These are phyloP conservation scores for Neurospora terricola DNA, from an alignment of 495 filamentous ascomycete species.

Conservation along the genomic window DNA sequence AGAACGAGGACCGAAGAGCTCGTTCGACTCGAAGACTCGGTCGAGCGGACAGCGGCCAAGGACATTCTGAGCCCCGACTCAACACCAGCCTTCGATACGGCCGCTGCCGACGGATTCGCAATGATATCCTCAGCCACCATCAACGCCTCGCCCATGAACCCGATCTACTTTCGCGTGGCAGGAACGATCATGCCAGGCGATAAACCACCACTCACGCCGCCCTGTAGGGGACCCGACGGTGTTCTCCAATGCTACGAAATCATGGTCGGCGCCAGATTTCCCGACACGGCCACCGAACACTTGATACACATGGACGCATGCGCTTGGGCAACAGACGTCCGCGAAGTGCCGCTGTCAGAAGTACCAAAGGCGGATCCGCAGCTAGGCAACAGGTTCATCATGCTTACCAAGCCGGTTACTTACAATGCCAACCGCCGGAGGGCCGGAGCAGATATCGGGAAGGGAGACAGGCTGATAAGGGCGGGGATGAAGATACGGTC, in stretches of 20 bases:
- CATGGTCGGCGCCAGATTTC: neutral
- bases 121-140: neutral
- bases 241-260: neutral
- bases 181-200: neutral
- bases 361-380: neutral
- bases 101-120: neutral
- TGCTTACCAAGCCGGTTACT: neutral
- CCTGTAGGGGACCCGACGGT: neutral
- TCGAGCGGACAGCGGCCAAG: neutral
- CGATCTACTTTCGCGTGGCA: neutral
- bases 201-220: neutral
- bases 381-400: neutral
- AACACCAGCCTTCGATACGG: neutral
- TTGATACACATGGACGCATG: neutral
- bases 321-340: neutral
- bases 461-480: neutral
- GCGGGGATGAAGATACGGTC: neutral
- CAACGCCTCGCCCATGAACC: neutral
- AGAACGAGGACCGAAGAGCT: neutral
- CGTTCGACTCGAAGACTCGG: neutral
- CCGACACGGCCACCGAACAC: neutral
- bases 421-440: neutral
- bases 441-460: neutral
- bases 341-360: neutral
- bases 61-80: neutral